Evolutionary conservation across 495 filamentous ascomycete species (phyloP).

Genomic region (Neurospora sp.): DNA sequence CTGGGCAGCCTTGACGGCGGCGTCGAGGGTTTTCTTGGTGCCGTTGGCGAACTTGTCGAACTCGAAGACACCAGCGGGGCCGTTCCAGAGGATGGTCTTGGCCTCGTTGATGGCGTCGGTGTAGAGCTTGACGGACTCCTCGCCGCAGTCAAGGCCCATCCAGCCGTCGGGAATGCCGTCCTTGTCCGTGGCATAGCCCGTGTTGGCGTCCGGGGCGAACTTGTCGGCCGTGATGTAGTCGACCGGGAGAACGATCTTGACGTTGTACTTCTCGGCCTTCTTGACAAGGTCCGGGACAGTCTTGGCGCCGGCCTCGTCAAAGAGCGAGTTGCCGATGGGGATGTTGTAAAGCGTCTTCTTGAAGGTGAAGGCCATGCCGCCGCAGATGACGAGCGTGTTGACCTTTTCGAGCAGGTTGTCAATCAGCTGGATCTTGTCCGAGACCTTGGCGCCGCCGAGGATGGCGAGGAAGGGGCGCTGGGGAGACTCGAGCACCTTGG

Average conservation of each 20-base stretch:
- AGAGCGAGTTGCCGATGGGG: conserved; percentile 83
- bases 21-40: conserved; percentile 83
- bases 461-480: conserved; percentile 97
- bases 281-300: conserved; percentile 77
- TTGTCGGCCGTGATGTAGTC: conserved; percentile 96
- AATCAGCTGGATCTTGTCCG: conserved; percentile 98
- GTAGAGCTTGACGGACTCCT: conserved; percentile 76
- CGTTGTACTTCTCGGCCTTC: conserved; percentile 93
- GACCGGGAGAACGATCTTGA: conserved; percentile 85
- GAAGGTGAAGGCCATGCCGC: conserved; percentile 99
- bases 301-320: conserved; percentile 92
- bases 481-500: conserved; percentile 86
- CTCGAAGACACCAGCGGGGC: conserved; percentile 93
- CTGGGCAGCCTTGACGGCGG: conserved; percentile 67
- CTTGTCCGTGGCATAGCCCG: conserved; percentile 73
- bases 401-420: conserved; percentile 98
- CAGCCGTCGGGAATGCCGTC: conserved; percentile 90
- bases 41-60: conserved; percentile 85
- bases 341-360: conserved; percentile 93
- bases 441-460: conserved; percentile 94
- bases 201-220: conserved; percentile 76
- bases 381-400: conserved; percentile 90
- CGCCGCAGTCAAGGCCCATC: conserved; percentile 93
- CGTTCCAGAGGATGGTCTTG: conserved; percentile 99
- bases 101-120: conserved; percentile 73